phyloP scores from a whole-genome alignment of 2,329 filamentous ascomycete genomes.

The Alternaria brassicicola region DNA sequence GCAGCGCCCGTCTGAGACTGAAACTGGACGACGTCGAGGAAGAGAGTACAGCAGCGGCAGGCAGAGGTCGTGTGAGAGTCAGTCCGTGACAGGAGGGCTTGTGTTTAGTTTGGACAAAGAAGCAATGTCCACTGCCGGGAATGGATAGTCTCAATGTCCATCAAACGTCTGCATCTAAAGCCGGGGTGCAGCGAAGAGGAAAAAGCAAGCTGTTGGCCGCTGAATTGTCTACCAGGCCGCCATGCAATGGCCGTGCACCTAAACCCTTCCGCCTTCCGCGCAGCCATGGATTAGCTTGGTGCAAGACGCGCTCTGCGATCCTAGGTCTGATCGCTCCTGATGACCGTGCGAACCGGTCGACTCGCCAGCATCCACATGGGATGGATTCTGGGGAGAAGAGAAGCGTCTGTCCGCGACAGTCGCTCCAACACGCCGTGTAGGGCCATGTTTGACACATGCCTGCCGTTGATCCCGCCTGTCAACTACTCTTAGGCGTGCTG shows the following conservation, averaged over 20 bases:
- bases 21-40: slow-evolving; percentile 40
- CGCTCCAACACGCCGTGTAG: slow-evolving; percentile 30
- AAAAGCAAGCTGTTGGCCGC: slow-evolving; percentile 37
- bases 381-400: slow-evolving; percentile 23
- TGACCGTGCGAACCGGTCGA: slow-evolving; percentile 29
- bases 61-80: slow-evolving; percentile 38
- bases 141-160: slow-evolving; percentile 37
- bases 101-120: slow-evolving; percentile 34
- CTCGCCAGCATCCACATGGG: slow-evolving; percentile 19
- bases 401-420: slow-evolving; percentile 18
- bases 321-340: slow-evolving; percentile 20
- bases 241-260: slow-evolving; percentile 36
- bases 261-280: slow-evolving; percentile 45
- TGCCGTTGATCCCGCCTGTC: slow-evolving; percentile 42
- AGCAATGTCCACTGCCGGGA: slow-evolving; percentile 39
- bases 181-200: slow-evolving; percentile 36
- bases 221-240: slow-evolving; percentile 26
- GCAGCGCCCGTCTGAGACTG: slow-evolving; percentile 45
- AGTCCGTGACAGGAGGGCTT: slow-evolving; percentile 39
- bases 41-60: slow-evolving; percentile 44
- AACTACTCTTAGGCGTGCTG: slow-evolving; percentile 24
- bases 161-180: slow-evolving; percentile 37
- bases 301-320: slow-evolving; percentile 31
- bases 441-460: slow-evolving; percentile 33
- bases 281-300: slow-evolving; percentile 27